Conservation (phyloP, 164 flowering plant species). For the Vitis vinifera region ASM3070453v1 NC_081817.1:8015001-8015500, state of each 20-base stretch:
- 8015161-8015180: constrained; percentile 67
- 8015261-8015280: constrained; percentile 71
- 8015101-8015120: not conserved
- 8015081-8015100: too few relatives aligned
- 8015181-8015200: constrained; percentile 60
- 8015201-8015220: constrained; percentile 60
- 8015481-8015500: constrained; percentile 73
- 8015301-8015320: constrained; percentile 43
- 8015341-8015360: not conserved
- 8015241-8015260: constrained; percentile 72
- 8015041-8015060: not conserved
- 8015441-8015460: constrained; percentile 89
- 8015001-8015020: too few relatives aligned
- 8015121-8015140: constrained; percentile 67
- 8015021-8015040: too few relatives aligned
- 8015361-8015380: not conserved
- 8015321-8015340: not conserved
- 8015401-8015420: constrained; percentile 48
- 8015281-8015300: constrained; percentile 84
- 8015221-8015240: constrained; percentile 74
- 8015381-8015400: not conserved
- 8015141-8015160: constrained; percentile 84
- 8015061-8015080: too few relatives aligned
- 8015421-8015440: constrained; percentile 77
- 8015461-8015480: constrained; percentile 91